phyloP scores from a whole-genome alignment of 176 grass and related monocot species.

The Cenchrus fungigraminus region DNA sequence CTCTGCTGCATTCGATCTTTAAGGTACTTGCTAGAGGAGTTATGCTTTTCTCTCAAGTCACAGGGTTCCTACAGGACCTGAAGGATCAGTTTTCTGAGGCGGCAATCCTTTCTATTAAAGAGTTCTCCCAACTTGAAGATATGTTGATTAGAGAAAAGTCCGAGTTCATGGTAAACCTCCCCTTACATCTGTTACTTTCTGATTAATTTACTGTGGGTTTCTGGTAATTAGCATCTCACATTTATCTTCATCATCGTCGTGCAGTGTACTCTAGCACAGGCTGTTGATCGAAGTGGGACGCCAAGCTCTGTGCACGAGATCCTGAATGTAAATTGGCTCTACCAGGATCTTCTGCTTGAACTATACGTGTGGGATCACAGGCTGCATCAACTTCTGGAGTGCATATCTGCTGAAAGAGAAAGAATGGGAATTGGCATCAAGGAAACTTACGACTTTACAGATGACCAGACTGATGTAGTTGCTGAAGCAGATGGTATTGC shows the following conservation, averaged over 20 bases:
- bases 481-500: background rate
- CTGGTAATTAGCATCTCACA: background rate
- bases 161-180: slow-evolving; percentile 67
- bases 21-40: slow-evolving; percentile 75
- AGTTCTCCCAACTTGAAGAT: slow-evolving; percentile 64
- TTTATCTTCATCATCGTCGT: slow-evolving; percentile 30
- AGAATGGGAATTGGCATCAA: slow-evolving; percentile 23
- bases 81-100: slow-evolving; percentile 45
- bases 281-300: slow-evolving; percentile 35
- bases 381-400: slow-evolving; percentile 55
- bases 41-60: slow-evolving; percentile 72
- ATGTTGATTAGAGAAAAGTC: slow-evolving; percentile 65
- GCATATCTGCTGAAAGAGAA: slow-evolving; percentile 33
- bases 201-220: background rate
- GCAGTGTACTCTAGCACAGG: slow-evolving; percentile 55
- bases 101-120: slow-evolving; percentile 46
- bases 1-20: slow-evolving; percentile 30
- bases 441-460: slow-evolving; percentile 36
- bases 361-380: slow-evolving; percentile 69
- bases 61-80: slow-evolving; percentile 47
- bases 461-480: slow-evolving; percentile 25
- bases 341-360: slow-evolving; percentile 70
- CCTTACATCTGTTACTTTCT: background rate
- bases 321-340: slow-evolving; percentile 69
- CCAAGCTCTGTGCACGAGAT: slow-evolving; percentile 42